These are phyloP conservation scores for Diaporthe eres DNA, from an alignment of 2,329 filamentous ascomycete genomes.

Conservation along the genomic window DNA sequence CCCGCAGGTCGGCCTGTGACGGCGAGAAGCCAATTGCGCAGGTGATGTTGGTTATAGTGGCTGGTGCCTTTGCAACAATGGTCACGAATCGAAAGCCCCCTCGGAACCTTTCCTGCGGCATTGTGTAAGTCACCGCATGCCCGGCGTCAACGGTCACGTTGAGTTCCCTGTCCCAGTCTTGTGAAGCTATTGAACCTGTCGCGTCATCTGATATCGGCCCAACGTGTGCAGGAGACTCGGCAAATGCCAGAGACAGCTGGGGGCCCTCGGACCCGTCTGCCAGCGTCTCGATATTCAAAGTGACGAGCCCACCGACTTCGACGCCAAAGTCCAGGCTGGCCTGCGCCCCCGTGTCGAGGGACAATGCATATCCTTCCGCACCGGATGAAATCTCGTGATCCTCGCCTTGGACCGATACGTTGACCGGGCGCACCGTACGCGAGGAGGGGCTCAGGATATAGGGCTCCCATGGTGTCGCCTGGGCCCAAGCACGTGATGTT, in stretches of 20 bases:
- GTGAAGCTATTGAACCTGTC: conserved; percentile 43
- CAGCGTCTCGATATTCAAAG: background rate
- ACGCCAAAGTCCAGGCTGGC: conserved; percentile 10
- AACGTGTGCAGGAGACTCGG: conserved; percentile 45
- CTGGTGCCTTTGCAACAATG: conserved; percentile 45
- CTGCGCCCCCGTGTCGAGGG: conserved; percentile 1
- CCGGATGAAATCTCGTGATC: background rate
- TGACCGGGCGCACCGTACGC: conserved; percentile 17
- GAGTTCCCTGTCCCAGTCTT: conserved; percentile 46
- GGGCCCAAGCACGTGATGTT: background rate
- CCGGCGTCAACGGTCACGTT: conserved; percentile 41
- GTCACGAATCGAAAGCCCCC: conserved; percentile 62
- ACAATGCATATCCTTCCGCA: background rate
- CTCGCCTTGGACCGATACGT: background rate
- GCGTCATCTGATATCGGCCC: conserved; percentile 46
- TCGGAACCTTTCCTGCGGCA: conserved; percentile 52
- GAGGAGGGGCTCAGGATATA: conserved; percentile 27
- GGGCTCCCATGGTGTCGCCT: conserved; percentile 13
- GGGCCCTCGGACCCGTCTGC: background rate
- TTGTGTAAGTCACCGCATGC: conserved; percentile 34
- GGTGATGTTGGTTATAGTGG: conserved; percentile 47
- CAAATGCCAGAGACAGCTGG: conserved; percentile 45
- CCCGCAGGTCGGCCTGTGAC: conserved; percentile 49
- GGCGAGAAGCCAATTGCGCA: conserved; percentile 51
- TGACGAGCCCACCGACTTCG: conserved; percentile 19